Conservation (phyloP, 148 eudicot genomes). For the Selenicereus undatus region DNA sequence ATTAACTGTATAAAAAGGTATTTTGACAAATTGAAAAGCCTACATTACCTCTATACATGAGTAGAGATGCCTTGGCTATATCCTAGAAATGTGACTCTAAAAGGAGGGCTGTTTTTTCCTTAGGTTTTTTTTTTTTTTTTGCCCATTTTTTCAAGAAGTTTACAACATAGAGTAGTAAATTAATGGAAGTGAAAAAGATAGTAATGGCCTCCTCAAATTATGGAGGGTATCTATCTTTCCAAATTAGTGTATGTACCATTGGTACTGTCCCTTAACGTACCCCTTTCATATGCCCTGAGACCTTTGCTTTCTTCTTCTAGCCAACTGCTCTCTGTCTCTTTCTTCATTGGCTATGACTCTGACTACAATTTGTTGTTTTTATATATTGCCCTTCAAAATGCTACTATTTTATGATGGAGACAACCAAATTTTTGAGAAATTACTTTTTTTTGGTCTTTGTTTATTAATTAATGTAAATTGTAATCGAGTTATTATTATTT, state of each 20-base stretch:
- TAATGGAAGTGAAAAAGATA: not conserved
- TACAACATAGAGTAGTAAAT: too few species aligned
- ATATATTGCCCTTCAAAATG: too few species aligned
- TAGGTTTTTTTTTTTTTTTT: too few species aligned
- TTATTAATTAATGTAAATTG: too few species aligned
- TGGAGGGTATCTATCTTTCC: conserved; percentile 3
- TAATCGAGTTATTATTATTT: too few species aligned
- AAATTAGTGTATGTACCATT: conserved; percentile 6
- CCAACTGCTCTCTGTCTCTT: not conserved
- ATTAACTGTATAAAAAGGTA: not conserved
- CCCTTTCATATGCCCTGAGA: not conserved
- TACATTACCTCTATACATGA: not conserved
- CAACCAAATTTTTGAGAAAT: too few species aligned
- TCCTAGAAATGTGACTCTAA: conserved; percentile 4
- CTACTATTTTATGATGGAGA: too few species aligned
- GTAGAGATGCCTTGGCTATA: not conserved
- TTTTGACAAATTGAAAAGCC: not conserved
- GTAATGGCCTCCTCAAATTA: not conserved
- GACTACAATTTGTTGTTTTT: too few species aligned
- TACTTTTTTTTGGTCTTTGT: too few species aligned
- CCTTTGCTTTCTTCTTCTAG: not conserved
- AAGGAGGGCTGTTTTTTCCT: not conserved
- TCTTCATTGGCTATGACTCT: too few species aligned
- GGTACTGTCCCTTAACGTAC: not conserved
- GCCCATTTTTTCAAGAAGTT: too few species aligned